phyloP scores from a whole-genome alignment of 2,329 filamentous ascomycete species.

The Aspergillus amoenus region DNA sequence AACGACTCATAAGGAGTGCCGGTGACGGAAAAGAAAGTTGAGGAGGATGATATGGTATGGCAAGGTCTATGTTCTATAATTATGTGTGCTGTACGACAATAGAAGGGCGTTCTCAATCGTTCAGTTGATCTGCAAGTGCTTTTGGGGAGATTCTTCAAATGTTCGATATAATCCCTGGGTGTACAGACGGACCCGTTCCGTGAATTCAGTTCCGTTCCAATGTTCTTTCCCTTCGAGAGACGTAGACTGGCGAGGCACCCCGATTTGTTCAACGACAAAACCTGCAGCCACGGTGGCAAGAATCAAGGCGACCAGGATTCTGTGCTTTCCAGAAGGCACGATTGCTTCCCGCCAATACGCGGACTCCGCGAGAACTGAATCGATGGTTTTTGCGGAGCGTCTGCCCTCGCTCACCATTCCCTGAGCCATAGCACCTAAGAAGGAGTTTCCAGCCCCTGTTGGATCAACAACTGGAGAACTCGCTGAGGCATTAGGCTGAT shows the following conservation, averaged over 20 bases:
- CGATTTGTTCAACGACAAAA: slow-evolving; percentile 93
- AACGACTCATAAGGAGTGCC: slow-evolving; percentile 35
- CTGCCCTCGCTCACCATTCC: slow-evolving; percentile 50
- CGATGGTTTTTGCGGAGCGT: slow-evolving; percentile 30
- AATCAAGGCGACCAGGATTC: slow-evolving; percentile 65
- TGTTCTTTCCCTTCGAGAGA: slow-evolving; percentile 34
- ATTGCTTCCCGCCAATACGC: slow-evolving; percentile 51
- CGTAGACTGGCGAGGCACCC: slow-evolving; percentile 60
- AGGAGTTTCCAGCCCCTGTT: slow-evolving; percentile 91
- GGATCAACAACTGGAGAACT: slow-evolving; percentile 71
- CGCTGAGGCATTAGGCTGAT: slow-evolving; percentile 43
- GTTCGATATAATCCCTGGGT: slow-evolving; percentile 41
- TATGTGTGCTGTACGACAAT: slow-evolving; percentile 39
- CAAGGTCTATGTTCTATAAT: slow-evolving; percentile 34
- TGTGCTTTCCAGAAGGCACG: slow-evolving; percentile 48
- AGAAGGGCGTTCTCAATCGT: slow-evolving; percentile 37
- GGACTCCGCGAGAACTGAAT: slow-evolving; percentile 45
- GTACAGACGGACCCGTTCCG: slow-evolving; percentile 46
- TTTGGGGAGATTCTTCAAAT: slow-evolving; percentile 39
- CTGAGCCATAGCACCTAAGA: slow-evolving; percentile 65
- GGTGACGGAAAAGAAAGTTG: slow-evolving; percentile 9
- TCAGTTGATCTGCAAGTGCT: slow-evolving; percentile 39
- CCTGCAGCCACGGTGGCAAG: slow-evolving; percentile 84
- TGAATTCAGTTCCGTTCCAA: slow-evolving; percentile 48
- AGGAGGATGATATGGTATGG: slow-evolving; percentile 25